Base-by-base conservation (phyloP, 345 rosid genomes). In the Pseudoturritis turrita region DNA sequence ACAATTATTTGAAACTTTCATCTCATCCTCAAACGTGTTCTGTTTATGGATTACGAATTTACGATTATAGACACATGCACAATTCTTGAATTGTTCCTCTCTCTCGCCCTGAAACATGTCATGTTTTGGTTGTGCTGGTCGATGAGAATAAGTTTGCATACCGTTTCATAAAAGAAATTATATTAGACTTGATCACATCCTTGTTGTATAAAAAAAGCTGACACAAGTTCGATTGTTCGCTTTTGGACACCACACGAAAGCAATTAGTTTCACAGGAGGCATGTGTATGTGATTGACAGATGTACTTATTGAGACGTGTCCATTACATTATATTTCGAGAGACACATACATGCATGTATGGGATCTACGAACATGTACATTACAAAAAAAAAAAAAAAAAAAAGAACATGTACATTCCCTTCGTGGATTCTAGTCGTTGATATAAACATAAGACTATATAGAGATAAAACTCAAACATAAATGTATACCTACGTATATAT, bases 251-350 rank as follows among this genome's bases (percentile, higher is more conserved):
- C n/a, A 25, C 76, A 63, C 15, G 63, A 63, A 53, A 53, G n/a
- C 71, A 36, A 13, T 15, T 10, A 43, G 46, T 19, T 44, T 63
- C 71, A 17, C n/a, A 55, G 39, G 64, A 72, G 76, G 64, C 70
- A 72, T 29, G 53, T 51, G 62, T 52, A 43, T 64, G 31, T 45
- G 65, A 25, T 10, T 25, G 65, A 55, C 71, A 64, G 40, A 44
- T 63, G 49, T 72, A 44, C 29, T 43, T 22, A 53, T 0, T 14
- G 15, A 63, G 56, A 63, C 70, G 63, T 72, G 70, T 72, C 56
- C 40, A 52, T 6, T 2, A 13, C 52, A 72, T 22, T 44, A 53
- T 10, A 28, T 11, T 7, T 18, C 35, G 44, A 7, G 62, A 52
- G 54, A 31, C 31, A 44, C 15, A 53, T 33, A 19, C 55, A 62